Conservation (phyloP, 2,329 filamentous ascomycete genomes). For the Cordyceps fumosorosea region DNA sequence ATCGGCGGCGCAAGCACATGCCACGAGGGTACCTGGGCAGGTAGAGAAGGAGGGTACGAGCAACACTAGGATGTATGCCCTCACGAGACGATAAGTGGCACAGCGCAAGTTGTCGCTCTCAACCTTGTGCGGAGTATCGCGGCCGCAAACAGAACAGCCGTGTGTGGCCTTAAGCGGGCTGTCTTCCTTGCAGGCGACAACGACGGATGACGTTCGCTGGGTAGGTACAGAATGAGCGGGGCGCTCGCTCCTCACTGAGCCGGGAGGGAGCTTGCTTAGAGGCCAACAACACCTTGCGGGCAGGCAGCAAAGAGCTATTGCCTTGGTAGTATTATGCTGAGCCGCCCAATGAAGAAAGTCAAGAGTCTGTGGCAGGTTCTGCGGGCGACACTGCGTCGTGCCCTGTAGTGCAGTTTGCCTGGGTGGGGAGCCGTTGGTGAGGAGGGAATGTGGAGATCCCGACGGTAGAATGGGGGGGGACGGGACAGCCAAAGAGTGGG, state of each 20-base stretch:
- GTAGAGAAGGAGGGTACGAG: not conserved
- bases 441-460: too few relatives aligned
- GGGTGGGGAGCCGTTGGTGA: too few relatives aligned
- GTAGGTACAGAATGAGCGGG: not conserved
- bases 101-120: not conserved
- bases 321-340: too few relatives aligned
- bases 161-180: not conserved
- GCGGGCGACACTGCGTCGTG: too few relatives aligned
- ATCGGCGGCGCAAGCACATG: not conserved
- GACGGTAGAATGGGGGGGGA: too few relatives aligned
- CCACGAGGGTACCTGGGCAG: not conserved
- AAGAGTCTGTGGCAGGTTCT: too few relatives aligned
- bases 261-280: not conserved
- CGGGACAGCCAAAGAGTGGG: too few relatives aligned
- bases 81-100: not conserved
- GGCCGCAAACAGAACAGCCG: not conserved
- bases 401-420: too few relatives aligned
- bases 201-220: not conserved
- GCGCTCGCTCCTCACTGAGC: not conserved
- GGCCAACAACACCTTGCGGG: too few relatives aligned
- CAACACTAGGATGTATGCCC: not conserved
- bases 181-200: not conserved
- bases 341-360: too few relatives aligned
- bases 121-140: not conserved
- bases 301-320: too few relatives aligned